Base-by-base conservation (phyloP, 2,329 filamentous ascomycete species). In the Ophiosphaerella narmari region DNA sequence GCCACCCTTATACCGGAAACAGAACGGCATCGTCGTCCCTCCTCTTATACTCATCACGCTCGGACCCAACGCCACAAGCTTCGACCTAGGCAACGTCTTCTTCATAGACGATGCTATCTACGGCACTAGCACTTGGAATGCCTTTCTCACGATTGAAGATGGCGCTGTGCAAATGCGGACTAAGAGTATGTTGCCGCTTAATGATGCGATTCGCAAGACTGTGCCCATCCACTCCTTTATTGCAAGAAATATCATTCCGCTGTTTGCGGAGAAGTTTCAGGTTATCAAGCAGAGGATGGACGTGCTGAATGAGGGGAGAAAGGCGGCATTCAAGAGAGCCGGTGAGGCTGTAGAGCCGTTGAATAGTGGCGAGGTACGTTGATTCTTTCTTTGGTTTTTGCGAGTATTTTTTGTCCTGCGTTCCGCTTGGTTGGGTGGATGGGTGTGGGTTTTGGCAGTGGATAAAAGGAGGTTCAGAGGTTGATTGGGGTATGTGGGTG, bases 61-160 rank as follows among this genome's bases (percentile, higher is more conserved):
- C 29, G 66, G 63, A 33, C 45, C 59, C 7, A 40, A 38, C 7
- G 66, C 65, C 1, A 60, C 49, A 6, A 48, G 33, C 7, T 65
- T 64, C 43, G 65, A 71, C 23, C 43, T 72, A 2, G 67, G 68
- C 12, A 72, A 72, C 23, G 65, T 72, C 0, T 38, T 50, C 14
- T 65, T 67, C 23, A 54, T 60, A 8, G 46, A 43, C 2, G 56
- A 62, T 16, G 34, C 32, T 7, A 39, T 7, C 29, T 18, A 33
- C 16, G 37, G 37, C 33, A 11, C 21, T 32, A 16, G 9, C 23
- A 35, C 21, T 4, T 23, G 32, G 7, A 23, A 53, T 1, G 53
- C 59, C 1, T 46, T 53, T n/a, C 29, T 70, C 3, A 41, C 52
- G 2, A 46, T 66, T 4, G 60, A 67, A 2, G 43, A 57, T 16